Base-by-base conservation (phyloP, 139 green algal genomes). In the Chlamydomonas schloesseri region DNA sequence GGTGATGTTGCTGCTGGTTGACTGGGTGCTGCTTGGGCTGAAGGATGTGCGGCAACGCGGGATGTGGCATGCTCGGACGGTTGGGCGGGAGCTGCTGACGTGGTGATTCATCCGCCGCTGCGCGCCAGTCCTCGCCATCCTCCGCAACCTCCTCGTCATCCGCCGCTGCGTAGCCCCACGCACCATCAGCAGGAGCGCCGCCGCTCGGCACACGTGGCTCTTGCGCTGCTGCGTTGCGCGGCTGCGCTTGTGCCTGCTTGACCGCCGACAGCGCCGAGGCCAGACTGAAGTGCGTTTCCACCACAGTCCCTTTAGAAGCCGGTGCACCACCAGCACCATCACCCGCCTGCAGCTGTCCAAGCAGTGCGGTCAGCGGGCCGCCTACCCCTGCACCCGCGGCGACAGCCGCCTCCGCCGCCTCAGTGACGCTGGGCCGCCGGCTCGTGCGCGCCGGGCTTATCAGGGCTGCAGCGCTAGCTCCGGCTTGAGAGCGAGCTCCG, bases 241-340 rank as follows among this genome's bases (percentile, higher is more conserved):
- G 18, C 6, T 23, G 20, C 55, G 55, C 9, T 17, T 23, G 20
- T 2, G 55, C 55, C 20, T 23, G 20, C 17, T 11, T 14, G n/a
- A 46, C 31, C 0, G 73, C 73, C 73, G 28, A 6, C 73, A 70
- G 73, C 34, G 29, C 55, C 9, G 73, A 20, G 3, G 73, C 55
- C 53, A 81, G 31, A 23, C 31, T 70, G 31, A 81, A 81, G 73
- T 81, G 73, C n/a, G 73, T 70, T n/a, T n/a, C n/a, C n/a, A 33
- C 23, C 0, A 55, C 57, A 17, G 24, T 42, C 62, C 36, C 34
- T 37, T 26, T 11, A 11, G n/a, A 9, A 6, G 76, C 36, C n/a
- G n/a, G n/a, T n/a, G n/a, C n/a, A n/a, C 57, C n/a, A 36, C 75
- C 71, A 5, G 23, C 57, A 42, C 50, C 36, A 14, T 64, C 15